These are phyloP conservation scores for Prillingera fragicola DNA, from an alignment of 1,284 basidiomycete genomes.

Conservation along the genomic window DNA sequence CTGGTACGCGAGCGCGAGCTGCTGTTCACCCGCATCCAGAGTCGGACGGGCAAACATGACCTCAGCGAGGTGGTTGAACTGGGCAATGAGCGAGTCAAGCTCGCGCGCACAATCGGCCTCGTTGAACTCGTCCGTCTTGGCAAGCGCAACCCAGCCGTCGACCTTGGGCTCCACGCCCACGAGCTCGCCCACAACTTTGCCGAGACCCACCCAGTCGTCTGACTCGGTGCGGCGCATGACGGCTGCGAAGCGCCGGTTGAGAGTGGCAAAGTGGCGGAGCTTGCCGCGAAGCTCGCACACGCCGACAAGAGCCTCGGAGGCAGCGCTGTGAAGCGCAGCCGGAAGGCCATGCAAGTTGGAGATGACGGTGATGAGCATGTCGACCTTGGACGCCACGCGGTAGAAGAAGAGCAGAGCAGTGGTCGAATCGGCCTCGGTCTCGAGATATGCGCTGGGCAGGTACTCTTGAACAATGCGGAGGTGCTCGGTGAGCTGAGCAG, in stretches of 20 bases:
- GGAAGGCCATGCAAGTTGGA: conserved; percentile 76
- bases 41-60: conserved; percentile 73
- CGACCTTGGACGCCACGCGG: conserved; percentile 73
- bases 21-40: conserved; percentile 79
- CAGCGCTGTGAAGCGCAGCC: conserved; percentile 68
- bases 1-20: conserved; percentile 70
- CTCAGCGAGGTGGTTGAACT: conserved; percentile 84
- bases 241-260: conserved; percentile 81
- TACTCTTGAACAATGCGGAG: conserved; percentile 65
- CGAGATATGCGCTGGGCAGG: conserved; percentile 74
- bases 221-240: conserved; percentile 71
- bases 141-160: conserved; percentile 79
- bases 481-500: conserved; percentile 70
- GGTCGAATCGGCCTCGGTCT: conserved; percentile 78
- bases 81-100: conserved; percentile 73
- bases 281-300: conserved; percentile 86
- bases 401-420: conserved; percentile 86
- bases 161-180: conserved; percentile 82
- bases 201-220: conserved; percentile 75
- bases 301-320: conserved; percentile 74
- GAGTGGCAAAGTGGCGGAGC: conserved; percentile 67
- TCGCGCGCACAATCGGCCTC: conserved; percentile 89
- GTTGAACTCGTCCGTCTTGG: conserved; percentile 80
- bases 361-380: conserved; percentile 73
- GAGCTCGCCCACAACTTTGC: conserved; percentile 76